Evolutionary conservation across 176 grass and related monocot species (phyloP), one percentile per base, ranked within the genome.

Genomic region (Ensete ventricosum): DNA sequence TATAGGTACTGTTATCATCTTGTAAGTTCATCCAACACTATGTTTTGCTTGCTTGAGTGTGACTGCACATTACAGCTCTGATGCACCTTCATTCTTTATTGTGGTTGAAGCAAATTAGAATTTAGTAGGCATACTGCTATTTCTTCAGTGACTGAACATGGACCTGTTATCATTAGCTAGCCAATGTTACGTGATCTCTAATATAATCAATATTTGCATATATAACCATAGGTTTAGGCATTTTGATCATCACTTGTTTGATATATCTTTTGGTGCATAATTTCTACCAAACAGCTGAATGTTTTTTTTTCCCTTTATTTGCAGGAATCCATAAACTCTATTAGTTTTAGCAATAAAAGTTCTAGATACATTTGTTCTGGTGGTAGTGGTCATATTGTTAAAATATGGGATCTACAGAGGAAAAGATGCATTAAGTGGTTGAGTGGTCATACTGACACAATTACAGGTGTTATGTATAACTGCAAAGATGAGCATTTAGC

Each of bases 401-500:
- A 88, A 80, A 93, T 97, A 83, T 97, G 93, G 93, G 93, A 97
- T 82, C 80, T 96, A 71, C 93, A 96, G 74, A 82, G 87, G 66
- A 96, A 96, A 73, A 85, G 89, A 67, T 97, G 93, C 79, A 97
- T 93, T 73, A 97, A 97, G 88, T 88, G 93, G 93, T 80, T 97
- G 60, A 86, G 87, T 24, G 93, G 93, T 63, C 93, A 99, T 73
- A 86, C 90, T 43, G 95, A 93, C 65, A 89, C 86, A 19, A 94
- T 99, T 72, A 99, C 90, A 50, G 90, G 95, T 14, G 95, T 99
- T 64, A 89, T 94, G 88, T 99, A 99, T 81, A 99, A 99, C 74
- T 94, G 84, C 78, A 90, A 92, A 75, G 95, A 99, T 80, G 95
- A 99, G 74, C 90, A 99, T 83, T 78, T 99, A 78, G 95, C 95